A percentile compares a stretch with the other conserved stretches of the same genome.
These are phyloP conservation scores for Centrapalus pauciflorus DNA, from an alignment of 129 eudicot species.

Conservation along the genomic window DNA sequence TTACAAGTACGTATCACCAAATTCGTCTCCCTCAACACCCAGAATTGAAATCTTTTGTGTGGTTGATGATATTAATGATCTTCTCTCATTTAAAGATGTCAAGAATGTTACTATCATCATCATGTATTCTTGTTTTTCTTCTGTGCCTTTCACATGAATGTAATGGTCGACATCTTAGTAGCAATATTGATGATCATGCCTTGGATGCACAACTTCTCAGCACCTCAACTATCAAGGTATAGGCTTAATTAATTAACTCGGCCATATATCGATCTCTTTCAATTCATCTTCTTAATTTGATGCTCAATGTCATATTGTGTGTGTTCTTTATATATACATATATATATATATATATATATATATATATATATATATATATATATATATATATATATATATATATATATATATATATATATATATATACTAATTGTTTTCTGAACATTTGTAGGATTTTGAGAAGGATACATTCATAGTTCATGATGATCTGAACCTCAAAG, in stretches of 20 bases:
- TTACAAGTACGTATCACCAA: slow-evolving; percentile 28
- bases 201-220: slow-evolving; percentile 15
- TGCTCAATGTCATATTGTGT: background rate
- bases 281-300: slow-evolving; percentile 1
- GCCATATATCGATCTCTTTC: background rate
- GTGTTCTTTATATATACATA: no score
- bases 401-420: no score
- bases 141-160: slow-evolving; percentile 34
- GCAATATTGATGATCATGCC: slow-evolving; percentile 7
- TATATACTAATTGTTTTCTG: background rate
- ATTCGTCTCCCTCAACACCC: slow-evolving; percentile 13
- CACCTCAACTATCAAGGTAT: slow-evolving; percentile 36
- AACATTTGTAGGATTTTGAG: slow-evolving; percentile 22
- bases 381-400: no score
- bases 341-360: no score
- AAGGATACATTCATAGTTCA: slow-evolving; percentile 4
- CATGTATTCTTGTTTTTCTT: slow-evolving; percentile 30
- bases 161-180: slow-evolving; percentile 38
- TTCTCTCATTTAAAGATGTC: slow-evolving; percentile 21
- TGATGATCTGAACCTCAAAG: slow-evolving; percentile 5
- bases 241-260: background rate
- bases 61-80: slow-evolving; percentile 14
- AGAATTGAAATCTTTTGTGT: slow-evolving; percentile 1
- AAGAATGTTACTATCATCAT: slow-evolving; percentile 38
- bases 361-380: no score